Evolutionary conservation across 2,329 filamentous ascomycete genomes (phyloP).

Genomic region (Macrophomina phaseolina): DNA sequence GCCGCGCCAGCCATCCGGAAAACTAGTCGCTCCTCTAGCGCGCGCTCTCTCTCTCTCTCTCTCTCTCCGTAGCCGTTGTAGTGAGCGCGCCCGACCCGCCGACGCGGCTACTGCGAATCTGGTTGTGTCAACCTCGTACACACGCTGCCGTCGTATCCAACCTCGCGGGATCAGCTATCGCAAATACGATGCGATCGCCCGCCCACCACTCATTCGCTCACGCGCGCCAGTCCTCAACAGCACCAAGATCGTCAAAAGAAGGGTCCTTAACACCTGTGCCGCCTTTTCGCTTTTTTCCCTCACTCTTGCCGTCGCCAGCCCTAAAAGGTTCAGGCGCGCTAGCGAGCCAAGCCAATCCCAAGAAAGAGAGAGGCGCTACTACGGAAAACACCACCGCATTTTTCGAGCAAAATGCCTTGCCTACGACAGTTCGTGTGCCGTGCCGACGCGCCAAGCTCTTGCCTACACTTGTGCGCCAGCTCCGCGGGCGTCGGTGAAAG

Average conservation of each 20-base stretch:
- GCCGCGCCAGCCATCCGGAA: too few species aligned
- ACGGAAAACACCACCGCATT: background rate
- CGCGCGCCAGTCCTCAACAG: background rate
- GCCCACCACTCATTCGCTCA: background rate
- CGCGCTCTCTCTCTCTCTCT: background rate
- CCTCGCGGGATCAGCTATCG: slow-evolving; percentile 23
- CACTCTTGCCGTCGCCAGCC: background rate
- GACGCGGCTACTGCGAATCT: background rate
- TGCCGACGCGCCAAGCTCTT: background rate
- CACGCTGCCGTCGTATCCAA: background rate
- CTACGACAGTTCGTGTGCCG: background rate
- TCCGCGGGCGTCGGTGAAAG: too few species aligned
- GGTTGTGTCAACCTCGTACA: background rate
- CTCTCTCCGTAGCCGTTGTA: background rate
- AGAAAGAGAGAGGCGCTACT: background rate
- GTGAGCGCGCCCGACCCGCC: background rate
- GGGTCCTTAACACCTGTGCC: background rate
- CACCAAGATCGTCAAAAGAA: slow-evolving; percentile 13
- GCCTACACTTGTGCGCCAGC: too few species aligned
- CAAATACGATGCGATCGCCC: slow-evolving; percentile 12
- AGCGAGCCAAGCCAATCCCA: background rate
- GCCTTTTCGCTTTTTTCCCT: too few species aligned
- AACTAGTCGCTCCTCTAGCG: background rate
- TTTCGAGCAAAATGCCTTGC: background rate
- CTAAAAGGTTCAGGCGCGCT: background rate